Evolutionary conservation across 2,329 filamentous ascomycete species (phyloP).

Genomic region (Uncinocarpus reesii): DNA sequence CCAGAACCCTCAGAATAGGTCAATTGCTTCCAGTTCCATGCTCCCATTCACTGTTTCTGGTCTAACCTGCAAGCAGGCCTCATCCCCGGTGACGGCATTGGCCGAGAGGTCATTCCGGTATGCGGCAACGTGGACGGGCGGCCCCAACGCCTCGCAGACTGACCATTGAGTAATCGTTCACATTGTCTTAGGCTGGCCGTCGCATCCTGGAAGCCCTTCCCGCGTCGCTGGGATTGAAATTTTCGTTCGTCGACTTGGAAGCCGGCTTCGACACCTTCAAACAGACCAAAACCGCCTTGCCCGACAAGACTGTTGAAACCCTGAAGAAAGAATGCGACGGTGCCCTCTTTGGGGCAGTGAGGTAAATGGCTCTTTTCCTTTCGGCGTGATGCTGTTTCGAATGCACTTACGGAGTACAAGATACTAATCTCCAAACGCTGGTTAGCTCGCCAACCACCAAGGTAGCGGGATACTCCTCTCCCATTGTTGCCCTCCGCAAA

Average conservation of each 20-base stretch:
- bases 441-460: slow-evolving; percentile 69
- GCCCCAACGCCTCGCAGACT: neutral
- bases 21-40: slow-evolving; percentile 24
- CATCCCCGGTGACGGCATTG: slow-evolving; percentile 96
- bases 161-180: neutral
- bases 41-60: neutral
- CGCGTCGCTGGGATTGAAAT: slow-evolving; percentile 79
- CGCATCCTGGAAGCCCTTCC: slow-evolving; percentile 87
- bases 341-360: slow-evolving; percentile 91
- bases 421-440: neutral
- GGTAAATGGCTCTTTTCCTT: slow-evolving; percentile 30
- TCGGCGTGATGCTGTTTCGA: neutral
- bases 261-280: slow-evolving; percentile 93
- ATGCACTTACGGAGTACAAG: neutral
- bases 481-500: slow-evolving; percentile 94
- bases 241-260: slow-evolving; percentile 85
- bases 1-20: slow-evolving; percentile 60
- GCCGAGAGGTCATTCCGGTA: slow-evolving; percentile 90
- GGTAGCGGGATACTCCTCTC: slow-evolving; percentile 90
- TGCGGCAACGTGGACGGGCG: slow-evolving; percentile 15
- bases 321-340: slow-evolving; percentile 87
- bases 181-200: slow-evolving; percentile 53
- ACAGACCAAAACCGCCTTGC: slow-evolving; percentile 75
- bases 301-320: slow-evolving; percentile 81
- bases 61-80: slow-evolving; percentile 51